Evolutionary conservation across 106 monocot genomes (phyloP), one percentile per base, ranked within the genome.

Genomic region (Dioscorea dumetorum): DNA sequence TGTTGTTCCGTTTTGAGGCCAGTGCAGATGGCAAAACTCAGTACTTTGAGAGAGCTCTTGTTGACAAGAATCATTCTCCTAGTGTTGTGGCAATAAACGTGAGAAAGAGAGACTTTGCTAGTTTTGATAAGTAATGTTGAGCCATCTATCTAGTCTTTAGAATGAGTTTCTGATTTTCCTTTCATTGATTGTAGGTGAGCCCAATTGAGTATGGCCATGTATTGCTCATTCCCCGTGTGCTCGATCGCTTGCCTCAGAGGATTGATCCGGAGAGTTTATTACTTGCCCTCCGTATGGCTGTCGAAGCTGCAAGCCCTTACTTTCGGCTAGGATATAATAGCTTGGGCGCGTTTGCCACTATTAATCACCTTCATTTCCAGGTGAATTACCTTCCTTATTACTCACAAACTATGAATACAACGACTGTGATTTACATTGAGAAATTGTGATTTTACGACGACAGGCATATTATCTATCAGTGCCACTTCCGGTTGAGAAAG

Each of bases 341-440:
- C 62, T 71, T 90, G 60, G 89, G 89, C 80, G 89, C 89, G 53
- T 90, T 90, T 76, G 89, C 89, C 56, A 90, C 89, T 72, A 85
- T 90, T 68, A 90, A 90, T 67, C 89, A 90, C 77, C 77, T 90
- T 3, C 89, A 90, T 62, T 90, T 90, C 63, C 88, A 85, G 85
- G 88, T 85, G 14, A 50, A 28, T 4, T 13, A 32, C 61, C 31
- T 41, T 41, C 33, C 12, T 33, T 13, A 23, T 23, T 24, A 60
- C 21, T 23, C 13, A 60, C 9, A 13, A 60, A 2, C 41, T 41
- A 8, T 41, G 41, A 3, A 41, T 41, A 10, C 3, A 28, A 28
- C 3, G 28, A 41, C 41, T 0, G 0, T 41, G 10, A 10, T 41
- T 8, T 10, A 3, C 3, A 41, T 41, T 10, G 41, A 10, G 6